A percentile compares a stretch with the other conserved stretches of the same genome.
Conservation (phyloP, 371 early-diverging fungal species). For the Actinomortierella wolfii region DNA sequence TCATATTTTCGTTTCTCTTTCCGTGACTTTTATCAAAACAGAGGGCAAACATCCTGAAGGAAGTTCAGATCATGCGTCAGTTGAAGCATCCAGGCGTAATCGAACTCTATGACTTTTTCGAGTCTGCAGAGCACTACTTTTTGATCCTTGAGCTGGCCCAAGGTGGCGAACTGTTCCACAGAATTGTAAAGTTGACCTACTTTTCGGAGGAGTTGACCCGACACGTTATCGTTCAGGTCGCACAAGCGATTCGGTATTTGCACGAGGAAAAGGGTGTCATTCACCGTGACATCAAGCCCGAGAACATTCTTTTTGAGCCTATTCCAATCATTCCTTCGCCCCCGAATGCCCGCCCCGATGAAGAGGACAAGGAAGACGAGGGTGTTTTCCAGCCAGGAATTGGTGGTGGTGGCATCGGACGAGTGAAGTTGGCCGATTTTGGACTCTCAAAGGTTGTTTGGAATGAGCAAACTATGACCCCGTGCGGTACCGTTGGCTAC, state of each 20-base stretch:
- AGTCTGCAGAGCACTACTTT: conserved; percentile 70
- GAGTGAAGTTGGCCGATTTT: conserved; percentile 88
- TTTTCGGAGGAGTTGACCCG: conserved; percentile 79
- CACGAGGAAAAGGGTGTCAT: conserved; percentile 88
- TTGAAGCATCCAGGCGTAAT: conserved; percentile 82
- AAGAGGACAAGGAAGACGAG: conserved; percentile 72
- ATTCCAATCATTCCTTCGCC: conserved; percentile 67
- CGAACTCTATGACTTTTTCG: conserved; percentile 66
- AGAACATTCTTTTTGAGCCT: conserved; percentile 88
- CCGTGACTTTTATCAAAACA: too few species aligned
- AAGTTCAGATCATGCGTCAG: conserved; percentile 85
- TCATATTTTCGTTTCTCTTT: too few species aligned
- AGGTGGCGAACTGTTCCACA: conserved; percentile 89
- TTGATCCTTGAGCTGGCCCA: conserved; percentile 85
- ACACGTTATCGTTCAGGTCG: conserved; percentile 87
- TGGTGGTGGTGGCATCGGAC: conserved; percentile 83
- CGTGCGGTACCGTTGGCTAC: conserved; percentile 91
- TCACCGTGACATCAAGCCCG: conserved; percentile 95
- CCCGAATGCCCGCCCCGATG: conserved; percentile 52
- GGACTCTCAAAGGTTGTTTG: conserved; percentile 83
- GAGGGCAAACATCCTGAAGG: conserved; percentile 83
- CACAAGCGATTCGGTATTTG: conserved; percentile 86
- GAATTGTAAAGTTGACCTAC: conserved; percentile 79
- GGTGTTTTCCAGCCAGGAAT: conserved; percentile 72
- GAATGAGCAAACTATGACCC: conserved; percentile 83